Evolutionary conservation across 1,284 basidiomycete genomes (phyloP), one percentile per base, ranked within the genome.

Genomic region (Marasmius oreades): DNA sequence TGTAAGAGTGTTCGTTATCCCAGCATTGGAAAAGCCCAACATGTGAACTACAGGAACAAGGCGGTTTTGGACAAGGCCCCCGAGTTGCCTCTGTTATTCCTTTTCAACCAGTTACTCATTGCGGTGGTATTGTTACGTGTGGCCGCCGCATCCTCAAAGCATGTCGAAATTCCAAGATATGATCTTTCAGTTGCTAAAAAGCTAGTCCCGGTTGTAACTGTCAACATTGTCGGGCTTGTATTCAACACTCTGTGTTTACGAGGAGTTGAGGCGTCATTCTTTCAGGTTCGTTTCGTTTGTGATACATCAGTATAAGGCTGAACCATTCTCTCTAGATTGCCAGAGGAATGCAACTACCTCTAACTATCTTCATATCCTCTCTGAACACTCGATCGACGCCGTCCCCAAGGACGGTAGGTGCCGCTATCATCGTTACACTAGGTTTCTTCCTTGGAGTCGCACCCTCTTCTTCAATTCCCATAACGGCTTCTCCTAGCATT

Each of bases 191-290:
- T 76, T 1, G 82, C 79, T 10, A 82, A 77, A 63, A 85, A 85
- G 60, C 75, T 88, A 3, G 62, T 77, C 2, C 85, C 86, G 1
- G 84, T 89, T 7, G 80, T 88, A 0, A 66, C 77, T 2, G 82
- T 88, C 42, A 88, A 88, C 64, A 81, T 89, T 31, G 73, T 85
- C 26, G 88, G 88, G 7, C 77, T 92, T 7, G 80, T 88, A 10
- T 90, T 90, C 76, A 90, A 91, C 63, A 89, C 85, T 0, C 77
- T 90, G 14, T 90, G 88, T 65, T 73, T 91, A 53, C 77, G 87
- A 42, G 84, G 82, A 56, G 88, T 91, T 33, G 88, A 90, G 58
- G 87, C 88, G 0, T 85, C 86, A 0, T 90, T 87, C 70, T 90
- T 89, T 70, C 87, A 89, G 76, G 85, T 84, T 60, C 54, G 54